phyloP scores from a whole-genome alignment of 192 early-diverging fungal genomes.

The Entomortierella chlamydospora region DNA sequence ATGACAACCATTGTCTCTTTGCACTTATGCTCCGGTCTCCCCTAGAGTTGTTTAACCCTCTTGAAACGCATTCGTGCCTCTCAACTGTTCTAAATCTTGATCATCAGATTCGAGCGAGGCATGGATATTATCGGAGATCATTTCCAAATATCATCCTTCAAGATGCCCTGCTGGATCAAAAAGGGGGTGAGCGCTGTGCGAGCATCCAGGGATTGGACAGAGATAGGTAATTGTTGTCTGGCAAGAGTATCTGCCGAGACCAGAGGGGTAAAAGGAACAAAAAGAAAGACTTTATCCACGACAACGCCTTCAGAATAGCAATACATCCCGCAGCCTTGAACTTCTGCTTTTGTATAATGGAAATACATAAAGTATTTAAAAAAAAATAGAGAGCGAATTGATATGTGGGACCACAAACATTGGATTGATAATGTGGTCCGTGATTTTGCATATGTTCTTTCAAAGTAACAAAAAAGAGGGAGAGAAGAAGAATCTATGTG shows the following conservation, averaged over 20 bases:
- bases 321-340: conserved; percentile 61
- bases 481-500: neutral
- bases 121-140: conserved; percentile 64
- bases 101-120: conserved; percentile 66
- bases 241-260: conserved; percentile 48
- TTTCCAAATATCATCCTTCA: conserved; percentile 60
- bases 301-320: conserved; percentile 53
- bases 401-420: no score
- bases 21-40: conserved; percentile 48
- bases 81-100: conserved; percentile 59
- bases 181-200: conserved; percentile 64
- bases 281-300: conserved; percentile 58
- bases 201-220: conserved; percentile 25
- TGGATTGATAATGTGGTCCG: no score
- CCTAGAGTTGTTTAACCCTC: conserved; percentile 57
- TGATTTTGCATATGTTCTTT: no score
- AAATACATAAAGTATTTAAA: neutral
- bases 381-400: no score
- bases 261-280: conserved; percentile 63
- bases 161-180: conserved; percentile 57
- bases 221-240: conserved; percentile 21
- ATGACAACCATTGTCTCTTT: conserved; percentile 39
- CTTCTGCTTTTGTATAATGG: conserved; percentile 22
- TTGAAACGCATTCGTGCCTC: conserved; percentile 64
- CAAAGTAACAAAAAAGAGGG: no score